Evolutionary conservation across 192 early-diverging fungal genomes (phyloP).

Genomic region (Backusella circina): DNA sequence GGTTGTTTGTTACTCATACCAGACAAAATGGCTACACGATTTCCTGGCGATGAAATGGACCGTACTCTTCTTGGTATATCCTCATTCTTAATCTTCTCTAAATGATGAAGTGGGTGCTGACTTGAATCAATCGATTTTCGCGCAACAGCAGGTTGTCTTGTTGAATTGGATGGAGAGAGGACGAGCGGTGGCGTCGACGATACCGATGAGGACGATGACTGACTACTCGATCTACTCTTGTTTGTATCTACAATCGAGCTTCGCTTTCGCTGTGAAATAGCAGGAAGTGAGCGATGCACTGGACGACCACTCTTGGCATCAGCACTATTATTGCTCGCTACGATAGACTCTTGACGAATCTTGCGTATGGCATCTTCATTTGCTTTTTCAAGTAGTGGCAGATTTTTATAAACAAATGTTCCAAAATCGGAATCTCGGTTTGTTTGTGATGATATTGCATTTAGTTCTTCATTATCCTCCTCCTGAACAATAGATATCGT

Average conservation of each 20-base stretch:
- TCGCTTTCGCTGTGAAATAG: slow-evolving; percentile 27
- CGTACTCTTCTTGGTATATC: background rate
- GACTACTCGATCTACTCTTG: background rate
- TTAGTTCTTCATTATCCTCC: background rate
- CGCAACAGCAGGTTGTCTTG: background rate
- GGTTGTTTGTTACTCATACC: background rate
- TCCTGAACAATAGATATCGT: background rate
- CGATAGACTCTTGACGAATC: slow-evolving; percentile 61
- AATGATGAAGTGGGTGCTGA: background rate
- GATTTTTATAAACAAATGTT: slow-evolving; percentile 88
- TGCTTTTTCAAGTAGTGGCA: slow-evolving; percentile 84
- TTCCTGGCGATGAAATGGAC: slow-evolving; percentile 18
- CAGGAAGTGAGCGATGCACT: slow-evolving; percentile 39
- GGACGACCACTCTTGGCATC: background rate
- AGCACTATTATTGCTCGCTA: slow-evolving; percentile 22
- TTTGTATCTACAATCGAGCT: slow-evolving; percentile 17
- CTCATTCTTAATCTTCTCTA: background rate
- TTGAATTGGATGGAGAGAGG: slow-evolving; percentile 10
- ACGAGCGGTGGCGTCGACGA: background rate
- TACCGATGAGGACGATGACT: slow-evolving; percentile 1
- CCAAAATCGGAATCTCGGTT: slow-evolving; percentile 66
- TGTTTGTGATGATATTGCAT: slow-evolving; percentile 1
- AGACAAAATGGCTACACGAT: background rate
- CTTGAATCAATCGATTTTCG: background rate
- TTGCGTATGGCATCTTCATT: slow-evolving; percentile 84